Evolutionary conservation across 2,329 filamentous ascomycete species (phyloP).

Genomic region (Aspergillus sp.): DNA sequence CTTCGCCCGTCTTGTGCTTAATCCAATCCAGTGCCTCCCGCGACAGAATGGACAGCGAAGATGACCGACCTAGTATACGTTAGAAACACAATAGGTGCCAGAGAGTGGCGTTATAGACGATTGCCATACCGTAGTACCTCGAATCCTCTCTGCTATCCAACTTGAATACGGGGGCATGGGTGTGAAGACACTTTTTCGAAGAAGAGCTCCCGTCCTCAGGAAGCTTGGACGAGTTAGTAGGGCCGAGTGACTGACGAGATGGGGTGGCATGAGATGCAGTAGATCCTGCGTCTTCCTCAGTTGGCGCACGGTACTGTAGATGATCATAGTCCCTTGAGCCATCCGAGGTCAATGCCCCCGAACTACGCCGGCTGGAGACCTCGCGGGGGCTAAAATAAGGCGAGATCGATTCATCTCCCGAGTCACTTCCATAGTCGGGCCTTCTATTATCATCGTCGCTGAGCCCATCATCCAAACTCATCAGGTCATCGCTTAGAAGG

Average conservation of each 20-base stretch:
- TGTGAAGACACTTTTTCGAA: slow-evolving; percentile 48
- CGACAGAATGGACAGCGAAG: slow-evolving; percentile 94
- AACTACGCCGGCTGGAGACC: slow-evolving; percentile 7
- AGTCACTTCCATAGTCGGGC: slow-evolving; percentile 14
- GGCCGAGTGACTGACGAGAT: background rate
- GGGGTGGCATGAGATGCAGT: background rate
- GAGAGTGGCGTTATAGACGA: background rate
- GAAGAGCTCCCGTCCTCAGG: slow-evolving; percentile 39
- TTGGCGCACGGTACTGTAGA: background rate
- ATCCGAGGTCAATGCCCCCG: background rate
- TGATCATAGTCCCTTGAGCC: slow-evolving; percentile 1
- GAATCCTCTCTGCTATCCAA: slow-evolving; percentile 89
- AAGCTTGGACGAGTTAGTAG: slow-evolving; percentile 20
- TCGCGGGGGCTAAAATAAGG: slow-evolving; percentile 33
- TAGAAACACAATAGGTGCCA: background rate
- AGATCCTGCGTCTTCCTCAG: background rate
- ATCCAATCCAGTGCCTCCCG: slow-evolving; percentile 97
- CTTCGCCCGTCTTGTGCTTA: slow-evolving; percentile 91
- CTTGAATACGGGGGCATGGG: slow-evolving; percentile 76
- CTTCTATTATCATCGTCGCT: slow-evolving; percentile 25
- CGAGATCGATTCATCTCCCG: slow-evolving; percentile 43
- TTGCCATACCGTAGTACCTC: slow-evolving; percentile 66
- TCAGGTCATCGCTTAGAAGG: slow-evolving; percentile 76
- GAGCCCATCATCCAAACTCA: slow-evolving; percentile 47
- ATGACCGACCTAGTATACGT: slow-evolving; percentile 70